Base-by-base conservation (phyloP, 257 asterid species). In the Oldenlandia corymbosa region DNA sequence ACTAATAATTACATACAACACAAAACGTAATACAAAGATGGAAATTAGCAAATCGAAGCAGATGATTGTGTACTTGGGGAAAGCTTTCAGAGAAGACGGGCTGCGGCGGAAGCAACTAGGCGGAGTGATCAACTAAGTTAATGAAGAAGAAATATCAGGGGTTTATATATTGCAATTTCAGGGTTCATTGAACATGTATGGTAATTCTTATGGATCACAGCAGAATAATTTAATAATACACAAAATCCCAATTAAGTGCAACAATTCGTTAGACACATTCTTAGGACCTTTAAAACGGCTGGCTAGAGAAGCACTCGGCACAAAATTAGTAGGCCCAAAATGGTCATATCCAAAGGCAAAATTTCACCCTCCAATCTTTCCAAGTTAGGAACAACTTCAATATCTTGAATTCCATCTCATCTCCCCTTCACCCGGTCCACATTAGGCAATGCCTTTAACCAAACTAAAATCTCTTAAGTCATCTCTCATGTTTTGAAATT, bases 81-180 rank as follows among this genome's bases (percentile, higher is more conserved):
- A 61, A 55, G 24, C 30, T 61, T 43, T 18, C 55, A 28, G 42
- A 61, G n/a, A 31, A 60, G 51, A 42, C 10, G 36, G 21, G 45
- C 45, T 1, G 23, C 55, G 13, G 21, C 26, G 27, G 26, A 27
- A 30, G 18, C 26, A 61, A 45, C 28, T 60, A 61, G 66, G 55
- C 42, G 21, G 36, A 27, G 43, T n/a, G 18, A 26, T 17, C 34
- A 14, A 27, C 17, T 28, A 17, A 45, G 43, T 5, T 21, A 43
- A 61, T 45, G 66, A n/a, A 45, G 28, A 24, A 16, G 66, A 12
- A 23, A 1, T 12, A 24, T 27, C 47, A 43, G 34, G 12, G 36
- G 49, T 27, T 31, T 17, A 31, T 5, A 23, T 43, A 60, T 43
- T 32, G 31, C 11, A 61, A 56, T 17, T 8, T 24, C 1, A 7